Evolutionary conservation across 192 early-diverging fungal species (phyloP), one percentile per base, ranked within the genome.

Genomic region (Umbelopsis isabellina): DNA sequence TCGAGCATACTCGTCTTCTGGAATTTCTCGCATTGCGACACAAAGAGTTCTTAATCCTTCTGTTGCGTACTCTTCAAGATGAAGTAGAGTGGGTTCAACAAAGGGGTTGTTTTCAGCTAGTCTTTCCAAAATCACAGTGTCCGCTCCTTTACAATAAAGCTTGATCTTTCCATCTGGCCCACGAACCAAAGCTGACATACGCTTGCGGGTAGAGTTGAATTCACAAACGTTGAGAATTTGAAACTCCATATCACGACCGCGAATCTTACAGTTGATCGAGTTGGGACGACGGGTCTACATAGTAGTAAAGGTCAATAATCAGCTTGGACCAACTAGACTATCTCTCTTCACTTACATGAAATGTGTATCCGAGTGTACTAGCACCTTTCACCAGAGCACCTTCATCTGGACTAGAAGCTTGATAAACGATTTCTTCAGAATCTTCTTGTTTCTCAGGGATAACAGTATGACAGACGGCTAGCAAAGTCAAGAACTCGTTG

Each of bases 401-500:
- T 82, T 98, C 96, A 76, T 98, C 96, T 0, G 96, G 96, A 3
- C 94, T 96, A n/a, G 92, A 91, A 7, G 96, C 95, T 74, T 98
- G 94, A 75, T 95, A 98, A 46, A 89, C 79, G 47, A 95, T 89
- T 49, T 87, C 85, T 4, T 84, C 85, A 0, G 87, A 86, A 25
- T 85, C 88, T 35, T 86, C 83, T 49, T 85, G 72, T 48, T 78
- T 74, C 76, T 96, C 94, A 7, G 96, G 95, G 75, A 98, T 93
- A 7, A 98, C 96, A 0, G 96, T 95, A 70, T 98, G 96, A 75
- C 96, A 98, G 5, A 93, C 92, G 21, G 92, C 91, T 22, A 98
- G 84, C 13, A 97, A 81, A 21, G 90, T 88, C 70, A 97, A 85
- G 70, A 99, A 99, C 77, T 97, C 94, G 16, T 90, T 83, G 64